Evolutionary conservation across 306 rosid species (phyloP), one percentile per base, ranked within the genome.

Genomic region (Leucaena leucocephala): DNA sequence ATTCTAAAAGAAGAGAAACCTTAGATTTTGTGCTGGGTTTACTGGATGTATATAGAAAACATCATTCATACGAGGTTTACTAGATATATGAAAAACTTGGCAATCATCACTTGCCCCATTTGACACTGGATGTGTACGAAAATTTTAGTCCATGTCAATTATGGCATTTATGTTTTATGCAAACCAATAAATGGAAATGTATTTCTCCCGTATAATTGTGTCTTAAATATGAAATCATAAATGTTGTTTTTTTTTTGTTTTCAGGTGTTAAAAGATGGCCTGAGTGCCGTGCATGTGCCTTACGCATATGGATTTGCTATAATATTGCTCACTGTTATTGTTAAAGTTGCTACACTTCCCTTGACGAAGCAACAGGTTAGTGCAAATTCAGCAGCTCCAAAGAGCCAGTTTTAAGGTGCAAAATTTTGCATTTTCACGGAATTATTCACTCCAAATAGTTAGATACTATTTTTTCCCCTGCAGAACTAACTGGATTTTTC

Each of bases 291-390:
- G 76, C 98, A 96, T 59, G 92, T 96, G 65, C 99, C 99, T 22
- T 93, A 91, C 72, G 66, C 98, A 8, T 96, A 96, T 68, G 99
- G 99, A 61, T 96, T 96, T 80, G 99, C 99, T 40, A 96, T 96
- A 79, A 96, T 96, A 77, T 78, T 96, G 79, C 98, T 96, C 50
- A 96, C 99, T 5, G 78, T 93, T 70, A 75, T 96, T 54, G 99
- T 96, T 74, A 96, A 96, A 84, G 71, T 85, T 1, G 94, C 80
- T 2, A 96, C 99, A 44, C 78, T 90, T 68, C 99, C 99, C 48
- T 83, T 96, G 83, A 96, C 99, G 66, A 96, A 96, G 88, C 92
- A 96, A 80, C 98, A 93, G 97, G 99, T 96, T 77, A 15, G 89
- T 82, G 15, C 50, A 71, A 38, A 52, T 58, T 46, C 40, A 36